Base-by-base conservation (phyloP, 345 rosid genomes). In the Microcos paniculata region DNA sequence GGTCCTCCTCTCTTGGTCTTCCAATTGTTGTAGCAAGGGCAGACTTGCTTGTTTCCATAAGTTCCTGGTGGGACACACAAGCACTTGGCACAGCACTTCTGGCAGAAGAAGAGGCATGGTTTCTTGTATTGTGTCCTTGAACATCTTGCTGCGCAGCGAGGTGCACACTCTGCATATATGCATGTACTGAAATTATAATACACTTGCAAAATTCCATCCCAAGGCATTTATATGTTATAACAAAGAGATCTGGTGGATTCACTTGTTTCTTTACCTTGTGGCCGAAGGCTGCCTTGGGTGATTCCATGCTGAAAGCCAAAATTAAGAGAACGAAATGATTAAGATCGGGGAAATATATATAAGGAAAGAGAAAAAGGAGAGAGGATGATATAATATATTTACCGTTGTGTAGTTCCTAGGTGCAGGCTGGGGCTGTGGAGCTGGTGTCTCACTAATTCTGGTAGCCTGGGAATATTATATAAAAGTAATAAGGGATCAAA, bases 61-160 rank as follows among this genome's bases (percentile, higher is more conserved):
- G 88, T 84, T 16, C 98, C 97, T 0, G 95, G 83, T 43, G 98
- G 98, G 40, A 93, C 97, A 79, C 95, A 90, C 82, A 86, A 70
- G 89, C 94, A 90, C 80, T 76, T 78, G 26, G 78, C 87, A 57
- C 94, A 88, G 79, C 94, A 90, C 71, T 88, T 88, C 0, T 84
- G 77, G 71, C 94, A 90, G 72, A 88, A 90, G 85, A 88, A 88
- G 76, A 90, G 48, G 84, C 92, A 90, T 49, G 91, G 85, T 78
- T 89, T 84, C 82, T 71, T 77, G 77, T 81, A 76, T 38, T 82
- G 82, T 53, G 92, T 90, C 65, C 71, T 80, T 18, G 85, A 86
- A 78, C 94, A 90, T 73, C 94, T 88, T 28, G 24, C 55, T 2
- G 43, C 45, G 83, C 94, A 90, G 0, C 79, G 80, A 0, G 85